Base-by-base conservation (phyloP, 2,329 filamentous ascomycete genomes). In the Juglanconis juglandina region DNA sequence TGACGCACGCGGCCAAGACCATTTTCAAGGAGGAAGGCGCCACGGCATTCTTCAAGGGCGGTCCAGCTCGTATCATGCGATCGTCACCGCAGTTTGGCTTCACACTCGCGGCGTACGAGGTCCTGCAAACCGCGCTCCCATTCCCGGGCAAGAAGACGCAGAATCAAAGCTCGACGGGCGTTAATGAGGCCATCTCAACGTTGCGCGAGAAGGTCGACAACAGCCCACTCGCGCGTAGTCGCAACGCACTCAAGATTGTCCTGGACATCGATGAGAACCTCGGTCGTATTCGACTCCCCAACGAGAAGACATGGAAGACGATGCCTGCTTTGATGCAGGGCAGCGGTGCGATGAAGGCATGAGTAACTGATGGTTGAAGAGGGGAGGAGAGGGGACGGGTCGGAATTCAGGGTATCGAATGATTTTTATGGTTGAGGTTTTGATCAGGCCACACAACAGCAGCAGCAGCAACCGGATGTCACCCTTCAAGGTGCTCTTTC, bases 1-100 rank as follows among this genome's bases (percentile, higher is more conserved):
- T 99, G 52, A 86, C 92, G 59, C 92, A 99, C 77, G 91, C 88
- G 57, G 95, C 95, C 42, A 77, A 77, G 68, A 96, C 91, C 13
- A 90, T 99, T 69, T 88, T 83, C 79, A 87, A 88, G 74, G 91
- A 98, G 74, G 95, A 99, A 76, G 95, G 95, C 10, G 94, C 97
- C 84, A 86, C 84, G 65, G 95, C 95, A 33, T 99, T 99, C 82
- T 99, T 98, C 87, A 98, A 98, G 82, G 95, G 95, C 67, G 95
- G 95, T 1, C 93, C 94, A 1, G 95, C 95, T 8, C 91, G 95
- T 80, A 96, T 99, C 70, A 77, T 98, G 73, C 89, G 95, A 70
- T 97, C 92, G 0, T 97, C 92, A 11, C 95, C 95, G 14, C 95
- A 99, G 73, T 99, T 99, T 74, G 95, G 95, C 66, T 98, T 98